Base-by-base conservation (phyloP, 2,329 filamentous ascomycete genomes). In the Ceratocystis eucalypticola region DNA sequence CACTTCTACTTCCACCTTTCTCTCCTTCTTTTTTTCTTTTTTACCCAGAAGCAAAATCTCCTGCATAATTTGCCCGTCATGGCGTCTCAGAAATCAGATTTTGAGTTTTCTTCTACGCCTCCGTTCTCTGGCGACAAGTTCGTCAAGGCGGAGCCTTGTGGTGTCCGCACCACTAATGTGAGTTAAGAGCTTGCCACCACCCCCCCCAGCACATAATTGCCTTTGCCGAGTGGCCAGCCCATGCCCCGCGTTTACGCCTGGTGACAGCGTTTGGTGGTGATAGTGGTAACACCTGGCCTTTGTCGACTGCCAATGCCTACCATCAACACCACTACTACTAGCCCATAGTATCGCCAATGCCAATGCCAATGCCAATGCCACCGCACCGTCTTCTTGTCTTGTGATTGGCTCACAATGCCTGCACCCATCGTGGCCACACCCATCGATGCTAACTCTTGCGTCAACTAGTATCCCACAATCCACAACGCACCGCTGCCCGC, bases 401-500 rank as follows among this genome's bases (percentile, higher is more conserved):
- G 6, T 33, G 30, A n/a, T 20, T 33, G 25, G 25, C 12, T 30
- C 28, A 53, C 5, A 53, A 10, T 4, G 48, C 55, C 33, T 50
- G 22, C 50, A 25, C 15, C 20, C 41, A 30, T 20, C 25, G 4
- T 6, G 25, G 3, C 12, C 3, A 12, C 44, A 6, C 33, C 17
- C n/a, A 3, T 62, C 61, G 12, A 41, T 12, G 37, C 68, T 68
- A 62, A 65, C 53, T 61, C 64, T 12, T 64, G 75, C 74, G 50
- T 74, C 69, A 67, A 71, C 68, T 73, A 95, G 92, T 93, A 85
- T 73, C 88, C 90, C 41, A 79, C 91, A 69, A 97, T 97, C 79
- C 89, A 95, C 75, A 97, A 97, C 84, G 89, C 87, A 62, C 91
- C 94, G 70, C 85, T 97, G 55, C 94, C 94, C 46, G 93, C 92